phyloP scores from a whole-genome alignment of 78 protist genomes.

The Polysphondylium violaceum region DNA sequence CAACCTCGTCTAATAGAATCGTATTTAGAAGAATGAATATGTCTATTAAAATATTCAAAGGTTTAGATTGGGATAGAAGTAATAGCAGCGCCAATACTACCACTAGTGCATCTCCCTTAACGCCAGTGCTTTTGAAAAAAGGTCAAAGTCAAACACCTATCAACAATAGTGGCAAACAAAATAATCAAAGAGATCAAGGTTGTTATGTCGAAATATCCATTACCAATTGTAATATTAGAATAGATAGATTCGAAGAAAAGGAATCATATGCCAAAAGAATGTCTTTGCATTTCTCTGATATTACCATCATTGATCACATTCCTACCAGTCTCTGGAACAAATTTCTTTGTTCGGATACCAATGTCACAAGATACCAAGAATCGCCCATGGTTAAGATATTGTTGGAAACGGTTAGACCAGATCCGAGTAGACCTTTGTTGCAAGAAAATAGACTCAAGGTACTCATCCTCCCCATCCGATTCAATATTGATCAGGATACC shows the following conservation, averaged over 20 bases:
- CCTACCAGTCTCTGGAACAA: constrained; percentile 68
- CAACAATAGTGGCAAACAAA: neutral
- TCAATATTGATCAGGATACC: constrained; percentile 72
- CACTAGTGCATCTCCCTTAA: neutral
- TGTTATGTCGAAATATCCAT: constrained; percentile 39
- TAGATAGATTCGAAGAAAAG: constrained; percentile 58
- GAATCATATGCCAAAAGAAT: constrained; percentile 41
- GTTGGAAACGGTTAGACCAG: constrained; percentile 70
- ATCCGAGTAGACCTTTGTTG: constrained; percentile 44
- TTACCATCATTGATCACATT: constrained; percentile 62
- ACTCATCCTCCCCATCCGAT: constrained; percentile 58
- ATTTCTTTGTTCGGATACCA: constrained; percentile 57
- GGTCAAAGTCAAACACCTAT: neutral
- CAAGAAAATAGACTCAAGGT: constrained; percentile 70
- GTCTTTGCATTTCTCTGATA: constrained; percentile 34
- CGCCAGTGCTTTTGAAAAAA: neutral
- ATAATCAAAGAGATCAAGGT: constrained; percentile 15
- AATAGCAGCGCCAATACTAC: neutral
- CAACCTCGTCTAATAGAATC: constrained; percentile 17
- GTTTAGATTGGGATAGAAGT: constrained; percentile 62
- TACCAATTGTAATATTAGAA: constrained; percentile 47
- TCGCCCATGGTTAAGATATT: constrained; percentile 71
- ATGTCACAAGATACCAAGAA: constrained; percentile 49
- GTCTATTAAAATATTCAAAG: constrained; percentile 48
- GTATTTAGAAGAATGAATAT: constrained; percentile 49